These are phyloP conservation scores for Goniomonas avonlea DNA, from an alignment of 78 protist genomes.

Conservation along the genomic window DNA sequence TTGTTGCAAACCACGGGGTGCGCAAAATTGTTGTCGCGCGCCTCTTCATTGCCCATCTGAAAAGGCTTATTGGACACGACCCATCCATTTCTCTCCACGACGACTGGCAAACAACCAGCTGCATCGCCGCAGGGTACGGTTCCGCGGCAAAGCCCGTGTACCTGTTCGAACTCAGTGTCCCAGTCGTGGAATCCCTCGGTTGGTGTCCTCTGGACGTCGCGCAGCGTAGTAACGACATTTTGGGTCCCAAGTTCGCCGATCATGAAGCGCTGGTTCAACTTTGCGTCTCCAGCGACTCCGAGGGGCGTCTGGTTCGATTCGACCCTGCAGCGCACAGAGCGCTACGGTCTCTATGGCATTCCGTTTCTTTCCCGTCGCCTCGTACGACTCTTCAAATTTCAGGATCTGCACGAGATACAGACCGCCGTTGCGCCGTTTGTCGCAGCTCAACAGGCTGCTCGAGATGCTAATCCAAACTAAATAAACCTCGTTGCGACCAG, in stretches of 20 bases:
- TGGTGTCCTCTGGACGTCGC: not conserved
- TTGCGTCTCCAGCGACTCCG: not conserved
- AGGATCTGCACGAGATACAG: not conserved
- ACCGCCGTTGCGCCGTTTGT: not conserved
- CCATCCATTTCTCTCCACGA: not conserved
- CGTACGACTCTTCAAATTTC: not conserved
- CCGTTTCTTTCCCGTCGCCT: not conserved
- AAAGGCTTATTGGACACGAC: not conserved
- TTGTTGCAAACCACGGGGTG: not conserved
- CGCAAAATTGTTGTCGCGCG: not conserved
- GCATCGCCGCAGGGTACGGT: not conserved
- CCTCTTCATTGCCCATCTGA: not conserved
- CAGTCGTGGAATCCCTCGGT: not conserved
- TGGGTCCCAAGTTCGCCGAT: not conserved
- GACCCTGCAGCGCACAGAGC: not conserved
- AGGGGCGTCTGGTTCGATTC: not conserved
- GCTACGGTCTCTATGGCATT: not conserved
- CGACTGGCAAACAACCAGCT: not conserved
- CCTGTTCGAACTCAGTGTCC: not conserved
- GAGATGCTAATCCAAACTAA: no score
- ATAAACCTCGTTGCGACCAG: no score
- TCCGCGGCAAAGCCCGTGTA: not conserved
- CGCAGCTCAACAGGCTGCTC: no score
- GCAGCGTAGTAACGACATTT: not conserved
- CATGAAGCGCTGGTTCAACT: not conserved